Evolutionary conservation across 371 early-diverging fungal genomes (phyloP), one percentile per base, ranked within the genome.

Genomic region (Mortierella sp.): DNA sequence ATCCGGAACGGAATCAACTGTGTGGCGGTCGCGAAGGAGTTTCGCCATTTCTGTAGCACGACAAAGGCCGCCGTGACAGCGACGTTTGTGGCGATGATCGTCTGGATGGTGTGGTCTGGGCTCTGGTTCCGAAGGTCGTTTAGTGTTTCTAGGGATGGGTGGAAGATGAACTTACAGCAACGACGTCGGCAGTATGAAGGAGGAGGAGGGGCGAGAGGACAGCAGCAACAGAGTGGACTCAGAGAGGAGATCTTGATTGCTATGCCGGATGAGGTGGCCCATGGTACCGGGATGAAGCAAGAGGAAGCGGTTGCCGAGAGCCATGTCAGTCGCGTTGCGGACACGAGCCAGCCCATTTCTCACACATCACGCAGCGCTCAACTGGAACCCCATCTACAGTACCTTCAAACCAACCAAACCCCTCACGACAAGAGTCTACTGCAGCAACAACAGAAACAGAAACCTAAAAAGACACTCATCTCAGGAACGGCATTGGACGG

Each of bases 51-150:
- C 48, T 80, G 80, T 40, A n/a, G 8, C 10, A 72, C 76, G n/a
- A 67, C 80, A 24, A 80, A 69, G 50, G 73, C 72, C 0, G 75
- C 80, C 0, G 58, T 76, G 22, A 40, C 26, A 4, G 16, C 70
- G 5, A 69, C 73, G 13, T 68, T 40, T 13, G 8, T 76, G 19
- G 14, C 45, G 8, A 45, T 64, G 14, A 22, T 47, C 43, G 16
- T 47, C 0, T 80, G 80, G 80, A 64, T 53, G 40, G 10, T 58
- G 6, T 76, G 80, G 76, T 43, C 48, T 24, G 70, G 66, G 13
- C 72, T 53, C 34, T 72, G 69, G 64, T 55, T 61, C 26, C 72
- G 58, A 37, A 64, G 41, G 53, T 40, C 64, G 1, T 66, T 47
- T 37, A 13, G 45, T 16, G 19, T 34, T 22, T 61, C 19, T 10